Percentiles rank a stretch among this genome's conserved stretches.
Conservation (phyloP, 129 eudicot species). For the Artemisia tridentata region DNA sequence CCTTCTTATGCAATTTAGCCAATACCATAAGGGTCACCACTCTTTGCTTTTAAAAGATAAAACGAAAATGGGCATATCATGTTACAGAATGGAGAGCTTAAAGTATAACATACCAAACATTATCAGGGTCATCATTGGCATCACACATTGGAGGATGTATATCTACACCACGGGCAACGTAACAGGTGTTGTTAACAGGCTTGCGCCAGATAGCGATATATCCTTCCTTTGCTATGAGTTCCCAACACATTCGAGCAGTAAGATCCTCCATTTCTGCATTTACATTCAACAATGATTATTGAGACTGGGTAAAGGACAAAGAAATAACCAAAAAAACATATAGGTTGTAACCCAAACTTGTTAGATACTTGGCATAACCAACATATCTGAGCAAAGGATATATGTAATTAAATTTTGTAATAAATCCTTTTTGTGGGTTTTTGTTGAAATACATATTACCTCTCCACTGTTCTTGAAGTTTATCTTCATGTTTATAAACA, state of each 20-base stretch:
- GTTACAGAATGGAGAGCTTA: slow-evolving; percentile 16
- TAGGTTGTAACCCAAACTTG: neutral
- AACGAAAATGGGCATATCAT: neutral
- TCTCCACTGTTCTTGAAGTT: slow-evolving; percentile 63
- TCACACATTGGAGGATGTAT: slow-evolving; percentile 65
- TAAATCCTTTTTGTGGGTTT: slow-evolving; percentile 6
- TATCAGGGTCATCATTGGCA: slow-evolving; percentile 59
- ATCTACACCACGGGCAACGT: slow-evolving; percentile 46
- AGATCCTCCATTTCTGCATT: slow-evolving; percentile 78
- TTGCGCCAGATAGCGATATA: slow-evolving; percentile 80
- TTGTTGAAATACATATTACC: slow-evolving; percentile 36
- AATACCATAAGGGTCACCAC: too few species aligned
- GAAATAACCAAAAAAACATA: neutral
- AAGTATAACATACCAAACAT: slow-evolving; percentile 55
- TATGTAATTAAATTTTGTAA: neutral
- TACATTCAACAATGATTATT: slow-evolving; percentile 10
- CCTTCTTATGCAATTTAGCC: too few species aligned
- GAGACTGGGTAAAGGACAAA: slow-evolving; percentile 5
- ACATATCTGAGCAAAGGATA: slow-evolving; percentile 3
- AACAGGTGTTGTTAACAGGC: slow-evolving; percentile 73
- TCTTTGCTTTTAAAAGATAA: too few species aligned
- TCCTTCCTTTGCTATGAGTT: slow-evolving; percentile 69
- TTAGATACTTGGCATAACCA: slow-evolving; percentile 18
- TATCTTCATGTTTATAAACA: slow-evolving; percentile 70
- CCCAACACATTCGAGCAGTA: slow-evolving; percentile 72